phyloP scores from a whole-genome alignment of 2,329 filamentous ascomycete genomes.

The Trichoderma arundinaceum region DNA sequence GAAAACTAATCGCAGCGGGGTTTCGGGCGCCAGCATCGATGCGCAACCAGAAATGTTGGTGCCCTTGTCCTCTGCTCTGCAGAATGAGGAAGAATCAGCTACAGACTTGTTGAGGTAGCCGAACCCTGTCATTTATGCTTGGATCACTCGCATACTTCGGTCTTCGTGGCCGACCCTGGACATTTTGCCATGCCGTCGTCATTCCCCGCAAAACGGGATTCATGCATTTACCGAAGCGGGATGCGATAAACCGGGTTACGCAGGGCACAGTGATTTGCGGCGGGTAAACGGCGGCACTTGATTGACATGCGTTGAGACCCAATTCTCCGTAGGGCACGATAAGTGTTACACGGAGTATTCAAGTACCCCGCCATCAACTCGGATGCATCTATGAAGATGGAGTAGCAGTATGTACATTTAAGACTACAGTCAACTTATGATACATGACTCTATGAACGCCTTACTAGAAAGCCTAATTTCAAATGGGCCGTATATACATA shows the following conservation, averaged over 20 bases:
- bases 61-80: neutral
- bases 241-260: conserved; percentile 7
- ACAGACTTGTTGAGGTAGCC: neutral
- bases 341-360: too few species aligned
- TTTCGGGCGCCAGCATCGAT: conserved; percentile 7
- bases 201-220: conserved; percentile 14
- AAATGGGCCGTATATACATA: too few species aligned
- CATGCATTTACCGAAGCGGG: neutral
- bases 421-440: too few species aligned
- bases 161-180: neutral
- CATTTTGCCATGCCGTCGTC: neutral
- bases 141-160: conserved; percentile 16
- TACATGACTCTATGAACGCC: too few species aligned
- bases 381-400: too few species aligned
- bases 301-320: neutral
- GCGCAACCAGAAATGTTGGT: conserved; percentile 4
- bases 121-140: conserved; percentile 17
- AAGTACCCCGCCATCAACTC: too few species aligned
- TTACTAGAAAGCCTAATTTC: too few species aligned
- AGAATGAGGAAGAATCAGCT: neutral
- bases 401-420: too few species aligned
- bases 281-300: conserved; percentile 3
- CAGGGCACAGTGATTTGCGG: neutral
- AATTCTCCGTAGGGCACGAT: too few species aligned
- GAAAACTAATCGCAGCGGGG: neutral